Conservation (phyloP, 202 grass and related monocot genomes). For the Musa balbisiana region DNA sequence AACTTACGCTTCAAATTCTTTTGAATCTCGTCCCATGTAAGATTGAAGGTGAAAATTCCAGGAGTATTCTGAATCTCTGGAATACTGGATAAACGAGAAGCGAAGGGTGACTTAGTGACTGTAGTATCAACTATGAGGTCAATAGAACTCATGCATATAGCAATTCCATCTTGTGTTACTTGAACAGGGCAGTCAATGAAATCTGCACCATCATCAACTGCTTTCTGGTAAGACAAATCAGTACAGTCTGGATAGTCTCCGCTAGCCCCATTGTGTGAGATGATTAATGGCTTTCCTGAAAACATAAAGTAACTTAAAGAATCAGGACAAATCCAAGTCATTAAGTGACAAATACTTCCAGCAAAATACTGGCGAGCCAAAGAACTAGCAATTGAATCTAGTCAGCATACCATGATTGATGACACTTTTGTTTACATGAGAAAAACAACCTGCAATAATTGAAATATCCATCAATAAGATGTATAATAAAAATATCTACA, state of each 20-base stretch:
- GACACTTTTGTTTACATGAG: conserved; percentile 36
- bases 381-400: background rate
- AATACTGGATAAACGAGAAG: conserved; percentile 23
- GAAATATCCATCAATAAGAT: conserved; percentile 21
- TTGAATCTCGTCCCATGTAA: conserved; percentile 56
- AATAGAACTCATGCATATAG: conserved; percentile 78
- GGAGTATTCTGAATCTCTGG: conserved; percentile 17
- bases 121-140: conserved; percentile 49
- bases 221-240: conserved; percentile 62
- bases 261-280: conserved; percentile 83
- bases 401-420: conserved; percentile 47
- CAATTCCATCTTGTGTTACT: conserved; percentile 53
- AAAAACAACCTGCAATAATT: conserved; percentile 61
- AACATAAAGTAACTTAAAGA: conserved; percentile 12
- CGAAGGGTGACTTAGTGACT: conserved; percentile 37
- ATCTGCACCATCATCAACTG: conserved; percentile 56
- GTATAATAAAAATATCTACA: background rate
- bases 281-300: conserved; percentile 62
- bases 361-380: background rate
- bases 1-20: conserved; percentile 46
- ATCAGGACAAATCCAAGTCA: conserved; percentile 8
- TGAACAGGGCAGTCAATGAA: conserved; percentile 81
- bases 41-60: conserved; percentile 85
- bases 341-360: background rate
- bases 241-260: conserved; percentile 96